Conservation (phyloP, 768 basidiomycete species). For the Tylopilus felleus region DNA sequence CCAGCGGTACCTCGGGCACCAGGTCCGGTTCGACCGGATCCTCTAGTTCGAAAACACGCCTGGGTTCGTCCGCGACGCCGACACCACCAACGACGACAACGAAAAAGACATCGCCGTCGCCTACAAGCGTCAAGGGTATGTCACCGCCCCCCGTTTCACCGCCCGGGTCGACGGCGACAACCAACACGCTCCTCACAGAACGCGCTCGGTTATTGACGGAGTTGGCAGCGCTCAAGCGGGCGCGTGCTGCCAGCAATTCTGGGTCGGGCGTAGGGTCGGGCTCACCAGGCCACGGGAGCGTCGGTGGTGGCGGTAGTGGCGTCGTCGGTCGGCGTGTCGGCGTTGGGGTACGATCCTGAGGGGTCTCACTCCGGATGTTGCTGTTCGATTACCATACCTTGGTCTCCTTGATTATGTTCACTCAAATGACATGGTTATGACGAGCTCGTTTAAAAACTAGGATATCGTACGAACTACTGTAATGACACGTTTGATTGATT, state of each 20-base stretch:
- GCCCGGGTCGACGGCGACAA: conserved; percentile 40
- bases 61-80: background rate
- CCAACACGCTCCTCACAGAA: conserved; percentile 52
- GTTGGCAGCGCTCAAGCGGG: conserved; percentile 44
- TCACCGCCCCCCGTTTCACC: background rate
- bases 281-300: too few species aligned
- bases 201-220: conserved; percentile 54
- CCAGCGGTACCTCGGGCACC: background rate
- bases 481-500: background rate
- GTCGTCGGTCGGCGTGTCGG: conserved; percentile 4
- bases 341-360: conserved; percentile 7
- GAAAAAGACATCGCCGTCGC: background rate
- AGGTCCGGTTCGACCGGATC: background rate
- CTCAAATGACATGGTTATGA: background rate
- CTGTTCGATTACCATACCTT: background rate
- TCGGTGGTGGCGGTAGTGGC: background rate
- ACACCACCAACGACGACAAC: background rate
- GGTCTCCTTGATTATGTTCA: too few species aligned
- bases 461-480: background rate
- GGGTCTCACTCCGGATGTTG: background rate
- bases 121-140: background rate
- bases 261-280: background rate
- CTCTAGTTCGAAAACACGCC: background rate
- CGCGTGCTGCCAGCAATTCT: conserved; percentile 10
- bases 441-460: background rate